Evolutionary conservation across 805 yeast species (phyloP), one percentile per base, ranked within the genome.

Genomic region (Starmerella geochares): DNA sequence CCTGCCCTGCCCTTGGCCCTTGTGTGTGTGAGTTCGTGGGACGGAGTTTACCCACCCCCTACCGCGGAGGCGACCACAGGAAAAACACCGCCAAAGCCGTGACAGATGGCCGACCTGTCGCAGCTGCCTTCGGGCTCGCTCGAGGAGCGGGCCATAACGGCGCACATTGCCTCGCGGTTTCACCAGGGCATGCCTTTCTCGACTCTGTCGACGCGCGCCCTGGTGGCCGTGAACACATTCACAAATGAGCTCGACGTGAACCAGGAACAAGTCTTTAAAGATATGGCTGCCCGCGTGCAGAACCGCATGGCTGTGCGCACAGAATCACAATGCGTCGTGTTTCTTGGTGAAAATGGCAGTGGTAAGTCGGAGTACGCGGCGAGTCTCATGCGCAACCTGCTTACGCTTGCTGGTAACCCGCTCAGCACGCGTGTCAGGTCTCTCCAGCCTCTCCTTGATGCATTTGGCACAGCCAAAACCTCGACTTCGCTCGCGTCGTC

Each of bases 181-280:
- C 71, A 69, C 54, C 69, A 66, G 53, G 71, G 71, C 23, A 58
- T 65, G 58, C 70, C 72, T n/a, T 64, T 64, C 51, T 62, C 66
- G 19, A 58, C 67, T 25, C 58, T 69, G 28, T 66, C 71, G 6
- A 54, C 69, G 8, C 65, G 70, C 24, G 54, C 69, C 27, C 58
- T 69, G 47, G 62, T 69, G 29, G 67, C 71, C 10, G 53, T 69
- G 44, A 69, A 69, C 55, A 68, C 73, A 4, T 67, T 62, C 50
- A 48, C 62, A 10, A 47, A 50, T 33, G 62, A 67, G 16, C 60
- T 65, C 25, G 71, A 67, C 40, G 52, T 64, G 47, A 65, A 66
- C 50, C 69, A 66, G 54, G 66, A 65, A 42, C 67, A 65, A 49
- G 59, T 56, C 8, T 60, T 67, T 54, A 49, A 60, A 19, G 70